Evolutionary conservation across 352 stramenopile species (phyloP), one percentile per base, ranked within the genome.

Genomic region (Pythium volutum): DNA sequence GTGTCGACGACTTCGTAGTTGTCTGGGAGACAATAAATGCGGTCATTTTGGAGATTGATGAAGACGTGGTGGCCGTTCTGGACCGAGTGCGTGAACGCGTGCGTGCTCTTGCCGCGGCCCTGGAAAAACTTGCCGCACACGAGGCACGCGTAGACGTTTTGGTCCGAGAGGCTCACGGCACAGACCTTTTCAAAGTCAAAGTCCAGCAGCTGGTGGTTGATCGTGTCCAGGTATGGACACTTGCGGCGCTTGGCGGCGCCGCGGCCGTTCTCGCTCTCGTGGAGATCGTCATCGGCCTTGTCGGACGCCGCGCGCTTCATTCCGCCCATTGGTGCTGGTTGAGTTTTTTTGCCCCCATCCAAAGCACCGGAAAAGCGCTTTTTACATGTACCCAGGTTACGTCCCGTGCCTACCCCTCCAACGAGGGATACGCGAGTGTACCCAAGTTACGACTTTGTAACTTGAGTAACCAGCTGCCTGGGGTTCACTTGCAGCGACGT

Each of bases 121-220:
- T 98, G 91, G 70, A 99, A 99, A 77, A 98, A 99, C 68, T 98
- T 98, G 59, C 98, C 98, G 67, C 98, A 99, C 16, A 99, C 96
- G 11, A 99, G 86, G 74, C 98, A 99, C 20, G 84, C 90, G 74
- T 99, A 99, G 23, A 99, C 96, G 75, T 99, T 98, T 42, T 98
- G 86, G 64, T 98, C 97, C 20, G 87, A 95, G 31, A 99, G 78
- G 22, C 91, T 98, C 34, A 99, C 77, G 49, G 90, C 98, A 81
- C 97, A 98, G 3, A 98, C 81, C 63, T 98, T 98, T 74, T 99
- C 95, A 57, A 99, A 98, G 79, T 99, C 97, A 75, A 99, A 99
- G 73, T 99, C 97, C 39, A 99, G 81, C 50, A 98, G 66, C 52
- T 98, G 89, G 63, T 98, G 91, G 71, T 99, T 96, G 55, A 99